Conservation (phyloP, 805 yeast species). For the Zygosaccharomyces pseudorouxii region DNA sequence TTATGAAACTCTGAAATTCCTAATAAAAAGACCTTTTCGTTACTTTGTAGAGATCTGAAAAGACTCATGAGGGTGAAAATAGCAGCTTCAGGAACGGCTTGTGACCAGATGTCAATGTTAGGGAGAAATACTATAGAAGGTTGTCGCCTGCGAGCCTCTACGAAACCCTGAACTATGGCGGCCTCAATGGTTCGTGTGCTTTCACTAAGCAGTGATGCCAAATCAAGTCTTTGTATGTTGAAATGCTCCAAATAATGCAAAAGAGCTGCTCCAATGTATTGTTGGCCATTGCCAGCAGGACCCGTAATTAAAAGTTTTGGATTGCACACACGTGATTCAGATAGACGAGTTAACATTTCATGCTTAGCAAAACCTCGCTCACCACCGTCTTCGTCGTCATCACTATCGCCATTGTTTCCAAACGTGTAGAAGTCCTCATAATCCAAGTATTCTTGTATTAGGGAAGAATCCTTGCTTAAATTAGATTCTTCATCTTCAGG, state of each 20-base stretch:
- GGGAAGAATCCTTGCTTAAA: constrained; percentile 22
- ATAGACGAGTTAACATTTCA: constrained; percentile 49
- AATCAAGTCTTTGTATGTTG: constrained; percentile 80
- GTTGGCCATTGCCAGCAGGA: constrained; percentile 76
- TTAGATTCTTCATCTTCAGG: constrained; percentile 42
- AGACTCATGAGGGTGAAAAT: constrained; percentile 67
- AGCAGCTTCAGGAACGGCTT: constrained; percentile 62
- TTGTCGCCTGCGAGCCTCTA: constrained; percentile 84
- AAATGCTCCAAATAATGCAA: constrained; percentile 82
- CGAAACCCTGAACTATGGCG: constrained; percentile 71
- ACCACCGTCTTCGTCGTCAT: constrained; percentile 37
- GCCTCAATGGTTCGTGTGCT: constrained; percentile 79
- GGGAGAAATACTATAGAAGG: constrained; percentile 86
- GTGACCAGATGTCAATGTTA: constrained; percentile 70
- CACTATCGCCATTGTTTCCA: constrained; percentile 1
- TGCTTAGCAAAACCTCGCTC: constrained; percentile 63
- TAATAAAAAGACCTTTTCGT: constrained; percentile 67
- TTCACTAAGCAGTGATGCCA: constrained; percentile 73
- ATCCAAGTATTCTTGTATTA: constrained; percentile 34
- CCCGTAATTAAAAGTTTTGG: constrained; percentile 81
- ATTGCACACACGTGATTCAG: constrained; percentile 62
- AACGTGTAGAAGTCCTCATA: constrained; percentile 29
- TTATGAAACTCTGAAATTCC: constrained; percentile 60
- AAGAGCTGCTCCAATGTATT: constrained; percentile 76
- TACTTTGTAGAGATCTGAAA: constrained; percentile 60